phyloP scores from a whole-genome alignment of 805 yeast genomes.

The Ogataea ganodermae region DNA sequence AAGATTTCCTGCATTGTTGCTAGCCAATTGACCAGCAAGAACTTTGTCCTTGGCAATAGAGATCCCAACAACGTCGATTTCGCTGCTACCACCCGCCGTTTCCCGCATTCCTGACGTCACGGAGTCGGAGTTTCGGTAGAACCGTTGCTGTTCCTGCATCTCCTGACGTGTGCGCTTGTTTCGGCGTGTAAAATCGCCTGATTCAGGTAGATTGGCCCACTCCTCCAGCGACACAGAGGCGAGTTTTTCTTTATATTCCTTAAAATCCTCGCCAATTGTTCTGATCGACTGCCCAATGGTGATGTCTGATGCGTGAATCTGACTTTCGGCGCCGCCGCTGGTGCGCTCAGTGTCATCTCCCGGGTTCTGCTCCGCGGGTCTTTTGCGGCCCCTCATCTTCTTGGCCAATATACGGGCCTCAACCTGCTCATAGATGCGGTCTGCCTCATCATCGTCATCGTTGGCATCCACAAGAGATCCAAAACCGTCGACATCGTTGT shows the following conservation, averaged over 20 bases:
- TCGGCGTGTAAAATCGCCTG: slow-evolving; percentile 78
- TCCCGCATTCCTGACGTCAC: slow-evolving; percentile 43
- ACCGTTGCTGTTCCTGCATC: slow-evolving; percentile 62
- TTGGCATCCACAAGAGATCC: slow-evolving; percentile 49
- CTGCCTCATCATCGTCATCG: slow-evolving; percentile 83
- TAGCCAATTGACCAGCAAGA: slow-evolving; percentile 55
- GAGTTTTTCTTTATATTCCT: slow-evolving; percentile 66
- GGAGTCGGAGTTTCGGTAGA: slow-evolving; percentile 82
- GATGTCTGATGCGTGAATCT: slow-evolving; percentile 21
- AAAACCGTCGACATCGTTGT: slow-evolving; percentile 15
- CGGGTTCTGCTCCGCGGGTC: slow-evolving; percentile 52
- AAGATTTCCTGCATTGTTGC: slow-evolving; percentile 15
- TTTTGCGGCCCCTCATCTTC: slow-evolving; percentile 68
- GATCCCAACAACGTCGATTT: slow-evolving; percentile 51
- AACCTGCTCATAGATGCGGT: slow-evolving; percentile 60
- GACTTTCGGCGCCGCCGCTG: slow-evolving; percentile 11
- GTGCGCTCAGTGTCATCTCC: slow-evolving; percentile 15
- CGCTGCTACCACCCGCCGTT: slow-evolving; percentile 29
- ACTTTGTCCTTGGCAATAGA: slow-evolving; percentile 66
- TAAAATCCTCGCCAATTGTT: slow-evolving; percentile 55
- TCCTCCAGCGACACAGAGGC: slow-evolving; percentile 61
- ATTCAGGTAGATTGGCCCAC: slow-evolving; percentile 86
- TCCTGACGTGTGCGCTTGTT: slow-evolving; percentile 72
- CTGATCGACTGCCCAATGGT: slow-evolving; percentile 29
- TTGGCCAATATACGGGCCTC: slow-evolving; percentile 44